Evolutionary conservation across 495 filamentous ascomycete species (phyloP).

Genomic region (Aspergillus heteromorphus): DNA sequence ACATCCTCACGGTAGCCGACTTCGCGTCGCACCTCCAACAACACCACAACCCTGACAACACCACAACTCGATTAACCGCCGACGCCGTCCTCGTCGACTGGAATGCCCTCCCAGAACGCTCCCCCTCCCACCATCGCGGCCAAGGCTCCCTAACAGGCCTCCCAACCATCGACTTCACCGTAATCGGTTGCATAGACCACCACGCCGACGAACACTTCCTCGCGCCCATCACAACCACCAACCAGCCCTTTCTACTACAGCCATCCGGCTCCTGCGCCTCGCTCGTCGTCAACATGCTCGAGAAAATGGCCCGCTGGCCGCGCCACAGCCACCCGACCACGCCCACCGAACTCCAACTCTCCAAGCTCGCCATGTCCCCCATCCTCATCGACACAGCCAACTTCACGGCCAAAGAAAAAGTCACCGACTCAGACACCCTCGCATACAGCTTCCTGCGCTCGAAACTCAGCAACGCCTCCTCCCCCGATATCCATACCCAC

Average conservation of each 20-base stretch:
- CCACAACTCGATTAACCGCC: constrained; percentile 22
- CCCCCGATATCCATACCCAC: neutral
- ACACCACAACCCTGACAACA: neutral
- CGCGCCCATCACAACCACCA: constrained; percentile 21
- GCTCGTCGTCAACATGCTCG: constrained; percentile 61
- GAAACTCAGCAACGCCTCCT: constrained; percentile 12
- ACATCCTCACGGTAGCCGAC: constrained; percentile 40
- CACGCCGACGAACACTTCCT: constrained; percentile 75
- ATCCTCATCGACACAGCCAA: constrained; percentile 84
- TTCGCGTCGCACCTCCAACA: constrained; percentile 22
- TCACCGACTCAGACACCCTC: constrained; percentile 60
- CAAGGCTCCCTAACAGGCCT: constrained; percentile 29
- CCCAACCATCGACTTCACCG: constrained; percentile 34
- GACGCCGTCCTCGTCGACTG: constrained; percentile 75
- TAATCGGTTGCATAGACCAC: constrained; percentile 85
- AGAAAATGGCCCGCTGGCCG: constrained; percentile 48
- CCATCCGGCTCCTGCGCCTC: constrained; percentile 75
- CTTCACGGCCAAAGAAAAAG: constrained; percentile 63
- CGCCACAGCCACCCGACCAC: constrained; percentile 8
- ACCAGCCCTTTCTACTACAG: constrained; percentile 56
- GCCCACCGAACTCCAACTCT: constrained; percentile 51
- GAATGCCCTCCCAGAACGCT: constrained; percentile 63
- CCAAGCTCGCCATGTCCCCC: constrained; percentile 70
- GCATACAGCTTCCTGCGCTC: constrained; percentile 62
- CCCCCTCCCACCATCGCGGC: constrained; percentile 25